A percentile compares a stretch with the other conserved stretches of the same genome.
These are phyloP conservation scores for Rhinocladiella similis DNA, from an alignment of 2,329 filamentous ascomycete species.

Conservation along the genomic window DNA sequence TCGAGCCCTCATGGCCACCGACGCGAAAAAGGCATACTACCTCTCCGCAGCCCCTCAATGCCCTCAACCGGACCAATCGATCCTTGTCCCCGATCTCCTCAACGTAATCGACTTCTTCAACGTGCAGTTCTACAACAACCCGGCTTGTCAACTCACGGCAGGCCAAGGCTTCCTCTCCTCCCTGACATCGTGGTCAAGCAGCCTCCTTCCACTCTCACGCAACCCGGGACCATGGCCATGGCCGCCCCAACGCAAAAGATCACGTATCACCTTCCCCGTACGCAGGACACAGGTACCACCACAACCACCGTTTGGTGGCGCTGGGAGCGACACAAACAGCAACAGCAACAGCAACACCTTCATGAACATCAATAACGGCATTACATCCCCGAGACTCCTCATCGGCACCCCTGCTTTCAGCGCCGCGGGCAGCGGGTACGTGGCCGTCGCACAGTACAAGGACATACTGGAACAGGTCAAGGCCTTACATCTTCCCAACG, in stretches of 20 bases:
- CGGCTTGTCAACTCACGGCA: conserved; percentile 19
- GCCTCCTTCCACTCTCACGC: no score
- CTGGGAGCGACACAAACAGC: background rate
- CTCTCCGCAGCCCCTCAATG: conserved; percentile 58
- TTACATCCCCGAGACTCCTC: conserved; percentile 18
- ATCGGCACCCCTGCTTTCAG: conserved; percentile 25
- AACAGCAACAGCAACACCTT: background rate
- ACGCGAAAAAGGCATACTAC: conserved; percentile 42
- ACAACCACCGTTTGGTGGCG: background rate
- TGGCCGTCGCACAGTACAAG: conserved; percentile 12
- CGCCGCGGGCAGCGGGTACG: conserved; percentile 12
- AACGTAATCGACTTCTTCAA: conserved; percentile 22
- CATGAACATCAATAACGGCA: conserved; percentile 19
- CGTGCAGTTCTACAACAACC: conserved; percentile 31
- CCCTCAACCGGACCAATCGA: conserved; percentile 43
- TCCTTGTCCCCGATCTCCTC: conserved; percentile 19
- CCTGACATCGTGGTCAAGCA: conserved; percentile 16
- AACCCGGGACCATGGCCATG: background rate
- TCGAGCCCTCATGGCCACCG: conserved; percentile 15
- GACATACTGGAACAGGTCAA: conserved; percentile 16
- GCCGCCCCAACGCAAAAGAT: background rate
- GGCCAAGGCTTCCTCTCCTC: conserved; percentile 20
- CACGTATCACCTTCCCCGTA: background rate
- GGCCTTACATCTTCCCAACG: conserved; percentile 17
- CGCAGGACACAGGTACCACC: background rate